Percentiles rank a stretch among this genome's conserved stretches.
phyloP scores from a whole-genome alignment of 139 green algal genomes.

The Closterium sp. region DNA sequence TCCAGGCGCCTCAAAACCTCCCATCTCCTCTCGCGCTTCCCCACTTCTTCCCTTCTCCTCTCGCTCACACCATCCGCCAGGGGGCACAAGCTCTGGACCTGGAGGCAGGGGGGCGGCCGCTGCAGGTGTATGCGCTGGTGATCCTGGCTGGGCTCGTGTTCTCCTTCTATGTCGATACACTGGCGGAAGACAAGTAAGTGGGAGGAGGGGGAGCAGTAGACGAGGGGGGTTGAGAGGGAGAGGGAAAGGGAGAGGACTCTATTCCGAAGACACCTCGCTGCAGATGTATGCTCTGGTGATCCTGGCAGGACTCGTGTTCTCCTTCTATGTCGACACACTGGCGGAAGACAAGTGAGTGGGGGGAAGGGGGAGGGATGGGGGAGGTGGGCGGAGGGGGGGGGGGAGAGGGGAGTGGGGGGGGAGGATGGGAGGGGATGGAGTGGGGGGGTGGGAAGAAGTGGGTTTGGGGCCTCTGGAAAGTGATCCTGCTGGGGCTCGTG shows the following conservation, averaged over 20 bases:
- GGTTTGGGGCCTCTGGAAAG: background rate
- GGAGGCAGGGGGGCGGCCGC: background rate
- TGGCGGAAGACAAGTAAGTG: conserved; percentile 32
- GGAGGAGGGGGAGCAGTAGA: background rate
- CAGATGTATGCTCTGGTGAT: background rate
- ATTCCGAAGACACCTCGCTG: no score
- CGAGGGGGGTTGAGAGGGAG: no score
- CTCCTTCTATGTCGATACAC: conserved; percentile 28
- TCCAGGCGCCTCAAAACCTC: no score
- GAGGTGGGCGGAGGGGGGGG: no score
- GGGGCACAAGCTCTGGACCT: background rate
- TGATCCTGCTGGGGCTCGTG: no score
- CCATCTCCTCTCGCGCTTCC: no score
- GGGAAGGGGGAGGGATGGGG: no score
- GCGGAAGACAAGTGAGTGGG: conserved; percentile 26
- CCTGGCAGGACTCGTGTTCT: conserved; percentile 25
- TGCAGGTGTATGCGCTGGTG: conserved; percentile 4
- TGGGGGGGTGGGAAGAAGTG: background rate
- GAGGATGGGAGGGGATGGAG: background rate
- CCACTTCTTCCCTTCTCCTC: background rate
- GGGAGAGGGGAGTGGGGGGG: background rate
- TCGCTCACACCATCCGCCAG: background rate
- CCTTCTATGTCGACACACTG: conserved; percentile 32
- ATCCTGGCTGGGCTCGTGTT: conserved; percentile 37
- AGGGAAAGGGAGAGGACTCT: no score